These are phyloP conservation scores for Monosporozyma aerobia DNA, from an alignment of 805 yeast species.

Conservation along the genomic window DNA sequence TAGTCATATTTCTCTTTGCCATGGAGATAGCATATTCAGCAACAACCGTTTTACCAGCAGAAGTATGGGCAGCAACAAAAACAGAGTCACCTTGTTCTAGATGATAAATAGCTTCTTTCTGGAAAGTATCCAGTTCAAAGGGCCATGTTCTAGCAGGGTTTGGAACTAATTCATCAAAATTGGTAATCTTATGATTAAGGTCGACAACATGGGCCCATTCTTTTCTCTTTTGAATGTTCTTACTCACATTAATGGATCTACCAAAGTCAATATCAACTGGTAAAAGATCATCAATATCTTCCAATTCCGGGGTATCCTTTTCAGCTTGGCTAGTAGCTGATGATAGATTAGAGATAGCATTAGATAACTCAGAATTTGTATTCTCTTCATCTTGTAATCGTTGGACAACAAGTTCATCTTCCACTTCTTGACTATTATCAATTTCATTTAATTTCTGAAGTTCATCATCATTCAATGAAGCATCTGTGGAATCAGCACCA, in stretches of 20 bases:
- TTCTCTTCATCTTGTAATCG: constrained; percentile 13
- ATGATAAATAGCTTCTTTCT: constrained; percentile 93
- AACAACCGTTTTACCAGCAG: constrained; percentile 97
- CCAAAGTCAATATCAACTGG: constrained; percentile 45
- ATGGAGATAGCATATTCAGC: constrained; percentile 97
- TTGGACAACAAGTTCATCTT: constrained; percentile 33
- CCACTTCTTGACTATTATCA: constrained; percentile 30
- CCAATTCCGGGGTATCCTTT: constrained; percentile 1
- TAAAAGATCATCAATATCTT: constrained; percentile 37
- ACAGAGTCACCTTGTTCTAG: constrained; percentile 97
- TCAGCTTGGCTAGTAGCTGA: constrained; percentile 5
- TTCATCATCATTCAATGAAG: constrained; percentile 7
- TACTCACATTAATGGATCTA: constrained; percentile 26
- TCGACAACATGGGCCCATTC: constrained; percentile 97
- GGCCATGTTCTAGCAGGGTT: constrained; percentile 93
- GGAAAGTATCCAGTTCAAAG: constrained; percentile 87
- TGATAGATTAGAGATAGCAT: constrained; percentile 7
- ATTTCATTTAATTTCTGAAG: constrained; percentile 15
- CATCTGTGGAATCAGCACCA: constrained; percentile 6
- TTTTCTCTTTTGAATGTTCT: constrained; percentile 32
- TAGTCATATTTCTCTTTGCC: constrained; percentile 94
- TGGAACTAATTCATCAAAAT: constrained; percentile 83
- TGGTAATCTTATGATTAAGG: constrained; percentile 68
- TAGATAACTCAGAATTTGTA: constrained; percentile 1
- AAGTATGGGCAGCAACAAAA: constrained; percentile 96